Evolutionary conservation across 495 filamentous ascomycete species (phyloP), one percentile per base, ranked within the genome.

Genomic region (Xylaria castorea): DNA sequence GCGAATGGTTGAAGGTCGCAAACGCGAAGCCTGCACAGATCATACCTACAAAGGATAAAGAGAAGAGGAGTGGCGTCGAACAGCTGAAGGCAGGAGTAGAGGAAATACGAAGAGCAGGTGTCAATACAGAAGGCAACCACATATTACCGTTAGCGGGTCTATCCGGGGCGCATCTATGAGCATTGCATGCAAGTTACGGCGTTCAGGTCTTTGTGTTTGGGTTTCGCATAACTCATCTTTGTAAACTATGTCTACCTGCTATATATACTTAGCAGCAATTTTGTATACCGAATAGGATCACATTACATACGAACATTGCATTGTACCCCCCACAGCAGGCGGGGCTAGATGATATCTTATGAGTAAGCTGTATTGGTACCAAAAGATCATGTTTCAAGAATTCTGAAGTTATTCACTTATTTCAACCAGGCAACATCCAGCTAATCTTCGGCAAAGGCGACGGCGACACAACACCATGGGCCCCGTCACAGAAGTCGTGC

Each of bases 1-100:
- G 95, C 32, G 95, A 98, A 79, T 99, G 95, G 93, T 80, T 94
- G 63, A 90, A 90, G 73, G 89, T 92, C n/a, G 84, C 87, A 6
- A 82, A 91, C 53, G 88, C 94, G 7, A 87, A 89, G 74, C 94
- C 94, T 9, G 44, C 50, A 46, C 66, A 76, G 7, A n/a, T 27
- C 46, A 5, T 18, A 36, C 36, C 66, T 58, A 30, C 66, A 9
- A 68, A 51, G 40, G 74, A 68, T 25, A 79, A 77, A 42, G 71
- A 71, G 34, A 76, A 78, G 73, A 72, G 75, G 32, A 72, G 64
- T 22, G 64, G 71, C n/a, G 64, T 68, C 40, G 51, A 68, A 22
- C 42, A 68, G 51, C 38, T 72, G 3, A 61, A 60, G n/a, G 63
- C 27, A 20, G 71, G 71, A 38, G 71, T 76, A 44, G 73, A 73